These are phyloP conservation scores for Musa acuminata DNA, from an alignment of 176 grass and related monocot species.

Conservation along the genomic window DNA sequence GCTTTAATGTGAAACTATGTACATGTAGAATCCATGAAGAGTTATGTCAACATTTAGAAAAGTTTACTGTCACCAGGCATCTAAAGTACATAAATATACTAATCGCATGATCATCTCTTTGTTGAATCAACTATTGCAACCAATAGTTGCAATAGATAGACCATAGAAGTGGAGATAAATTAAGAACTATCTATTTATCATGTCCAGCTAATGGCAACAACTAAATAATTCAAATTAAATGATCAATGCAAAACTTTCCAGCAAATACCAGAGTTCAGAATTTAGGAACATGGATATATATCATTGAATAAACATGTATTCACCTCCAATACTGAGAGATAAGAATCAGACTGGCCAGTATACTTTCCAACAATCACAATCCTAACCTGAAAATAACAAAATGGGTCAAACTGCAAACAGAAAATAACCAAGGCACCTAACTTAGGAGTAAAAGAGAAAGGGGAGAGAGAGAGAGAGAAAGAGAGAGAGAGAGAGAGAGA, in stretches of 20 bases:
- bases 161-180: background rate
- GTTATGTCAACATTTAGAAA: too few species aligned
- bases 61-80: too few species aligned
- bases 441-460: background rate
- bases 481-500: too few species aligned
- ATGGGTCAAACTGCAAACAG: background rate
- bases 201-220: background rate
- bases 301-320: background rate
- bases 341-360: constrained; percentile 45
- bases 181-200: background rate
- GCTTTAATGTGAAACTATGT: too few species aligned
- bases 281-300: background rate
- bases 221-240: background rate
- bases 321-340: constrained; percentile 45
- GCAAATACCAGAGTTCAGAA: background rate
- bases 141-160: too few species aligned
- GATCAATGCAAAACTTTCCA: background rate
- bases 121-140: too few species aligned
- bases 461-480: background rate
- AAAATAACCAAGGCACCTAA: background rate
- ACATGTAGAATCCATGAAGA: too few species aligned
- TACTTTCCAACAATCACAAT: constrained; percentile 50
- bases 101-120: too few species aligned
- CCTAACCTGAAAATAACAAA: constrained; percentile 28
- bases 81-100: too few species aligned